Evolutionary conservation across 192 early-diverging fungal genomes (phyloP).

Genomic region (Nowakowskiella sp.): DNA sequence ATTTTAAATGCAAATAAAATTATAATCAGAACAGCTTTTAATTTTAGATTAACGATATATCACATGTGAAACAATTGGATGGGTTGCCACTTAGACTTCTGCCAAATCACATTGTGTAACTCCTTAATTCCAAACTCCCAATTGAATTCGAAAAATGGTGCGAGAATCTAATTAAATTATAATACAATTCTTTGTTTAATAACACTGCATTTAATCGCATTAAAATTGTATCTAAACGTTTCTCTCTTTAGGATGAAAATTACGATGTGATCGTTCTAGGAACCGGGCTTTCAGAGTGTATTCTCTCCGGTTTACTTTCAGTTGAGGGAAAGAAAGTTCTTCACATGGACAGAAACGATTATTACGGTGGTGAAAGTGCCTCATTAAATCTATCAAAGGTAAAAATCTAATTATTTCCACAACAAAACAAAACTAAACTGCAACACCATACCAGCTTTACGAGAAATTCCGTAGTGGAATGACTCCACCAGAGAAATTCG

Average conservation of each 20-base stretch:
- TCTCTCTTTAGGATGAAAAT: slow-evolving; percentile 38
- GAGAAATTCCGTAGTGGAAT: slow-evolving; percentile 44
- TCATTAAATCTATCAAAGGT: slow-evolving; percentile 95
- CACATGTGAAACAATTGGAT: no score
- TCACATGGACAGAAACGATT: slow-evolving; percentile 75
- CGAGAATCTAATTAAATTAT: no score
- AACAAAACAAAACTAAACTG: neutral
- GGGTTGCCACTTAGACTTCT: no score
- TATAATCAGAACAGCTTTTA: no score
- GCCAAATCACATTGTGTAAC: no score
- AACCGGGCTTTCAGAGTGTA: slow-evolving; percentile 58
- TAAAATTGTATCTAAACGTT: no score
- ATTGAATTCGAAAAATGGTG: no score
- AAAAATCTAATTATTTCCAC: slow-evolving; percentile 5
- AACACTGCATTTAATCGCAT: no score
- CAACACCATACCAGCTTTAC: slow-evolving; percentile 35
- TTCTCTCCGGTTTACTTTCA: slow-evolving; percentile 53
- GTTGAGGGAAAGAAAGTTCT: slow-evolving; percentile 58
- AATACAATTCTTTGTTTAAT: no score
- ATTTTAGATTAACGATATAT: no score
- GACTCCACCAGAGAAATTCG: slow-evolving; percentile 37
- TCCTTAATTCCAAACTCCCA: no score
- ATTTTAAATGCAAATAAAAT: no score
- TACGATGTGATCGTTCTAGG: slow-evolving; percentile 60
- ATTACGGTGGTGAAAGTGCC: slow-evolving; percentile 96